These are phyloP conservation scores for Exophiala viscosa DNA, from an alignment of 2,329 filamentous ascomycete species.

Conservation along the genomic window DNA sequence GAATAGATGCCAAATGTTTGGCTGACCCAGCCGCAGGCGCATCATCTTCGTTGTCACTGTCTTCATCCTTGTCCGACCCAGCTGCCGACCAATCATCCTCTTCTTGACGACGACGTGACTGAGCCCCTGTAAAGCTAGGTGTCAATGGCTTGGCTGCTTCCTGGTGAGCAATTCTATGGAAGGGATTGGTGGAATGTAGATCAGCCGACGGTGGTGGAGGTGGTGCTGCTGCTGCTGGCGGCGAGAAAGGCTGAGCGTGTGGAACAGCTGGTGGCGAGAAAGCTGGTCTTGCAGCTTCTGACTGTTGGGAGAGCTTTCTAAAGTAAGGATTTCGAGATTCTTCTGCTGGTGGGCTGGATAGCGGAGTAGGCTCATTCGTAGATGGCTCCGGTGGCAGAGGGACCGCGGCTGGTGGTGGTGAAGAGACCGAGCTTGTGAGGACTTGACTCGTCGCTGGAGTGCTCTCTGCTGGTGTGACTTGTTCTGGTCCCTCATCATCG, in stretches of 20 bases:
- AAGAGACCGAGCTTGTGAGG: slow-evolving; percentile 35
- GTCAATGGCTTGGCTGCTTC: slow-evolving; percentile 49
- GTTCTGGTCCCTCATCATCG: slow-evolving; percentile 67
- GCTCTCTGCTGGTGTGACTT: slow-evolving; percentile 61
- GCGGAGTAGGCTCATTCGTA: slow-evolving; percentile 44
- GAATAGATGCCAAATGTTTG: slow-evolving; percentile 86
- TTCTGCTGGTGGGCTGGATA: slow-evolving; percentile 50
- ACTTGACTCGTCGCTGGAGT: slow-evolving; percentile 58
- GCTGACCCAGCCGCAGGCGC: slow-evolving; percentile 76
- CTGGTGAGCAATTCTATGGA: slow-evolving; percentile 73
- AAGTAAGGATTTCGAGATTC: slow-evolving; percentile 96
- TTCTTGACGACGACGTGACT: slow-evolving; percentile 56
- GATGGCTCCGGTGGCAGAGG: slow-evolving; percentile 30
- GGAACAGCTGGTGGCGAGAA: slow-evolving; percentile 45
- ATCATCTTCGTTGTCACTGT: slow-evolving; percentile 67
- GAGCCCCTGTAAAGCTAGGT: slow-evolving; percentile 43
- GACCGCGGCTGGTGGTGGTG: slow-evolving; percentile 32
- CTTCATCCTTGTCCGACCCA: slow-evolving; percentile 72
- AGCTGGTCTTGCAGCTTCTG: slow-evolving; percentile 42
- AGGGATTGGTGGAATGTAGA: slow-evolving; percentile 84
- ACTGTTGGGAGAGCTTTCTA: slow-evolving; percentile 74
- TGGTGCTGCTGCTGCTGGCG: slow-evolving; percentile 38
- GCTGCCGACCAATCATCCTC: slow-evolving; percentile 79
- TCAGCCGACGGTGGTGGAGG: slow-evolving; percentile 41
- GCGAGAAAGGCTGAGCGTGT: slow-evolving; percentile 36